phyloP scores from a whole-genome alignment of 208 protist species.

The Crithidia acanthocephali region DNA sequence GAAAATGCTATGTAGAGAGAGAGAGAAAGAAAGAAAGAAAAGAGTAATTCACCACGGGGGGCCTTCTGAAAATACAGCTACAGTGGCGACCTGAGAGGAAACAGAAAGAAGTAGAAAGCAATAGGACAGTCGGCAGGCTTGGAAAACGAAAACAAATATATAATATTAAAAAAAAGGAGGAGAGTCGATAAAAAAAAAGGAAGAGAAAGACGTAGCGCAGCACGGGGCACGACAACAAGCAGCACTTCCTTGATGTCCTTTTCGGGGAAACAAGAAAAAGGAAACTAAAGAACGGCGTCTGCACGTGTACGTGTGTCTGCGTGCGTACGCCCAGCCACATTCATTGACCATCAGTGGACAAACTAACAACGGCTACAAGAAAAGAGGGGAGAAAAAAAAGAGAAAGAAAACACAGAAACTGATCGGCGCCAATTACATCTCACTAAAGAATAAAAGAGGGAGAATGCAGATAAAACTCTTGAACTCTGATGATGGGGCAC shows the following conservation, averaged over 20 bases:
- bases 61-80: neutral
- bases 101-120: slow-evolving; percentile 8
- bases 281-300: no score
- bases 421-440: no score
- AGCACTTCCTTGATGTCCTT: no score
- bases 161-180: no score
- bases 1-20: neutral
- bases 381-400: neutral
- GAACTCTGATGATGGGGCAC: no score
- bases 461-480: no score
- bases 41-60: neutral
- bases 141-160: slow-evolving; percentile 9
- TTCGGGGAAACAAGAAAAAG: no score
- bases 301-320: no score
- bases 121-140: slow-evolving; percentile 1
- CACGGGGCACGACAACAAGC: neutral
- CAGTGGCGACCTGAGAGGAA: neutral
- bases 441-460: no score
- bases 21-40: slow-evolving; percentile 13
- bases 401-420: neutral
- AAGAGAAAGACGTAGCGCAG: neutral
- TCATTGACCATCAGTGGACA: no score
- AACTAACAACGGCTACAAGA: neutral
- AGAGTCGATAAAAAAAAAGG: neutral
- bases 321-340: no score